phyloP scores from a whole-genome alignment of 1,284 basidiomycete species.

The Paramarasmius palmivorus region DNA sequence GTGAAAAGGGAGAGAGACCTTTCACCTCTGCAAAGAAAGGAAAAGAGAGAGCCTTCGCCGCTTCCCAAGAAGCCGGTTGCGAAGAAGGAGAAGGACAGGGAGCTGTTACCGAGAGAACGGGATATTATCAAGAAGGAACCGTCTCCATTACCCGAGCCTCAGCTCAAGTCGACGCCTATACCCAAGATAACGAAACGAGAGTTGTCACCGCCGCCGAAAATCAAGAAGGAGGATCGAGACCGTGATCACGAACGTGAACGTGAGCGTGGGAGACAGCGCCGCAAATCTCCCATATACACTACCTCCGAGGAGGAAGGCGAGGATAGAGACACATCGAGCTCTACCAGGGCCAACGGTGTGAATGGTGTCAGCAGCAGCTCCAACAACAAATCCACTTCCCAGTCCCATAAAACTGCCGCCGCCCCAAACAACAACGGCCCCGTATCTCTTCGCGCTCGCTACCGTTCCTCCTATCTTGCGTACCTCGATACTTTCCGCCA shows the following conservation, averaged over 20 bases:
- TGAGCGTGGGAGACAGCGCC: constrained; percentile 30
- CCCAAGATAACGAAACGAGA: constrained; percentile 6
- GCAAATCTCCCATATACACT: constrained; percentile 55
- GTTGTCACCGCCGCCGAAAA: constrained; percentile 24
- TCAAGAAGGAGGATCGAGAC: constrained; percentile 23
- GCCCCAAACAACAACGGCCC: constrained; percentile 21
- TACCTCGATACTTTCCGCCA: constrained; percentile 49
- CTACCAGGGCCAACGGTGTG: constrained; percentile 14
- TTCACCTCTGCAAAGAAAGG: constrained; percentile 25
- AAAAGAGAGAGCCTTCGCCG: constrained; percentile 26
- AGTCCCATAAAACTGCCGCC: not conserved
- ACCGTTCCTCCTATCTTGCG: constrained; percentile 47
- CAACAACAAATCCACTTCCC: too few species aligned
- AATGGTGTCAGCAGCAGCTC: too few species aligned
- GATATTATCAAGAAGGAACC: constrained; percentile 18
- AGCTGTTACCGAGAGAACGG: constrained; percentile 27
- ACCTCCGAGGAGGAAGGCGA: constrained; percentile 60
- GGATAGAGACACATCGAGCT: constrained; percentile 14
- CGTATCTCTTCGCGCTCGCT: constrained; percentile 49
- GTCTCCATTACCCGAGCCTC: constrained; percentile 22
- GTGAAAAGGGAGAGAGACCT: constrained; percentile 10
- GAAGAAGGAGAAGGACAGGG: constrained; percentile 34
- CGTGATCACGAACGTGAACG: too few species aligned
- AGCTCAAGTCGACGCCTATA: constrained; percentile 20
- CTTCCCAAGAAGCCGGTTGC: constrained; percentile 22